A percentile compares a stretch with the other conserved stretches of the same genome.
phyloP scores from a whole-genome alignment of 108 stramenopile genomes.

The Fistulifera solaris region DNA sequence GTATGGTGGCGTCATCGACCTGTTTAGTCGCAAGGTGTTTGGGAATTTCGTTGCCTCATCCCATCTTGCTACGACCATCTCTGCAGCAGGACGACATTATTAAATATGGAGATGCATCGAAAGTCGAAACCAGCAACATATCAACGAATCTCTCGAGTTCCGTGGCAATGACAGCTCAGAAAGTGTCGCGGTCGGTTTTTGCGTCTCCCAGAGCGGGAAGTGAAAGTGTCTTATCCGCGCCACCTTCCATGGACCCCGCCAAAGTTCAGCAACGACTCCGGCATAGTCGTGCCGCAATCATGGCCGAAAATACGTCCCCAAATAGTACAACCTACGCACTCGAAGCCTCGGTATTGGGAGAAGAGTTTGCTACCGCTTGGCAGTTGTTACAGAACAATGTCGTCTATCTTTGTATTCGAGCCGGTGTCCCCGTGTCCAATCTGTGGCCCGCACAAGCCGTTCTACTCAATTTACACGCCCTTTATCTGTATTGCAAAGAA shows the following conservation, averaged over 20 bases:
- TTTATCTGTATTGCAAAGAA: slow-evolving; percentile 32
- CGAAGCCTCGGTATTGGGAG: slow-evolving; percentile 7
- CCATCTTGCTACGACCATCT: slow-evolving; percentile 36
- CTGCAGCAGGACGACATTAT: not conserved
- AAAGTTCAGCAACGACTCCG: slow-evolving; percentile 33
- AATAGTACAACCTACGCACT: not conserved
- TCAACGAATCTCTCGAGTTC: no score
- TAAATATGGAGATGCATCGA: not conserved
- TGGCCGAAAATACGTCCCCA: slow-evolving; percentile 36
- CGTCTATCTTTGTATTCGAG: slow-evolving; percentile 65
- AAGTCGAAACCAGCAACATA: not conserved
- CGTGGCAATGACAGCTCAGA: slow-evolving; percentile 13
- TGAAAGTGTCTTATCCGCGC: not conserved
- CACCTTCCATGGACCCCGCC: slow-evolving; percentile 23
- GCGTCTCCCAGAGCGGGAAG: slow-evolving; percentile 9
- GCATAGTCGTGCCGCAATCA: slow-evolving; percentile 50
- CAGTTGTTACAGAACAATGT: slow-evolving; percentile 79
- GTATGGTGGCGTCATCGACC: slow-evolving; percentile 64
- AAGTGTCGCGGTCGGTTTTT: slow-evolving; percentile 18
- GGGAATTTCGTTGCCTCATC: slow-evolving; percentile 71
- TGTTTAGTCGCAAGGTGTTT: slow-evolving; percentile 59
- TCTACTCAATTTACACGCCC: slow-evolving; percentile 58
- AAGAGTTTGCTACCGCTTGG: slow-evolving; percentile 69
- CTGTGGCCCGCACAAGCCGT: slow-evolving; percentile 77
- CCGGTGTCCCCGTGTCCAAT: slow-evolving; percentile 53